phyloP scores from a whole-genome alignment of 2,329 filamentous ascomycete genomes.

The Colletotrichum gloeosporioides region DNA sequence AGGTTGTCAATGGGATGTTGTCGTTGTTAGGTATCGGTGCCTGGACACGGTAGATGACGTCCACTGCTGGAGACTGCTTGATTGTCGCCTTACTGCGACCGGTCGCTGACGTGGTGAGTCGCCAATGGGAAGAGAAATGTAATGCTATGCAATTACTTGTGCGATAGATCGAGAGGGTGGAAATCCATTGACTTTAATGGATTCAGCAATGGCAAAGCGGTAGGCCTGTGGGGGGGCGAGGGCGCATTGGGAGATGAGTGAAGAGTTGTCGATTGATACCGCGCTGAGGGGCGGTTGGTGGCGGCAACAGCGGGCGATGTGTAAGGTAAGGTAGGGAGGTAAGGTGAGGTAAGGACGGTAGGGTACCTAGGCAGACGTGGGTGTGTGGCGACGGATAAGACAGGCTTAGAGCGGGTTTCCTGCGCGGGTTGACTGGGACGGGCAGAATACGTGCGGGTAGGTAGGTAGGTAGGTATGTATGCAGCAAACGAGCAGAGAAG shows the following conservation, averaged over 20 bases:
- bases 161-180: not conserved
- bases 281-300: not conserved
- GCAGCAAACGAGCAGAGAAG: not conserved
- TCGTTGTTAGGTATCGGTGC: not conserved
- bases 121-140: constrained; percentile 3
- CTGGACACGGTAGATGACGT: constrained; percentile 11
- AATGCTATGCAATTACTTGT: not conserved
- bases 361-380: not conserved
- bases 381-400: not conserved
- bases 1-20: constrained; percentile 9
- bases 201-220: not conserved
- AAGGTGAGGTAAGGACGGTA: not conserved
- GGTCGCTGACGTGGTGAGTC: not conserved
- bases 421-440: not conserved
- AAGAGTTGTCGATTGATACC: not conserved
- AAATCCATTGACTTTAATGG: constrained; percentile 3
- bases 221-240: not conserved
- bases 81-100: not conserved
- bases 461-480: too few species aligned
- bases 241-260: not conserved
- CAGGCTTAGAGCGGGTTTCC: not conserved
- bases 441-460: not conserved
- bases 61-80: not conserved
- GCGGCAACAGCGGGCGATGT: not conserved
- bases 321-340: not conserved